A percentile compares a stretch with the other conserved stretches of the same genome.
Conservation (phyloP, 345 rosid species). For the Populus euphratica region DNA sequence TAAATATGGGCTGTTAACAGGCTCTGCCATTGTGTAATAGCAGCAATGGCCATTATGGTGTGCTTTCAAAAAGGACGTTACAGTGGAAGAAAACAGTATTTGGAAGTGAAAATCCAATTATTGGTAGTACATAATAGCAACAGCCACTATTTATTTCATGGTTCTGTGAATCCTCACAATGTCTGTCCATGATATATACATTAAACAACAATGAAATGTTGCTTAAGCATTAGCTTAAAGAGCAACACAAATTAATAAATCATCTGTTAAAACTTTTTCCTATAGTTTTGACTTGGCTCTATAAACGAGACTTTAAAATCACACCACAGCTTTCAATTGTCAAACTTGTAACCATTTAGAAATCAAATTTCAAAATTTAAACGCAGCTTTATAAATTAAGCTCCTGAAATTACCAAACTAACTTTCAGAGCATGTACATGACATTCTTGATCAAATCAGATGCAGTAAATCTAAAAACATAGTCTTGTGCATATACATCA, state of each 20-base stretch:
- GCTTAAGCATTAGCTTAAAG: not conserved
- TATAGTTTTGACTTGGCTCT: not conserved
- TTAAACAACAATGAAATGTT: not conserved
- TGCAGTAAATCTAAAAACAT: not conserved
- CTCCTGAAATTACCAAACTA: not conserved
- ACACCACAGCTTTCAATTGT: not conserved
- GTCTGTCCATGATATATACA: not conserved
- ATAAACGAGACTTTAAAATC: too few species aligned
- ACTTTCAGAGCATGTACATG: not conserved
- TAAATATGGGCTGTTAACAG: not conserved
- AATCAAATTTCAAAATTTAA: not conserved
- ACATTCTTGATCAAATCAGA: not conserved
- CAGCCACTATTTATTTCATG: not conserved
- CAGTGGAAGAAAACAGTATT: not conserved
- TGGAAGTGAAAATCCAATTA: not conserved
- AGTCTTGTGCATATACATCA: not conserved
- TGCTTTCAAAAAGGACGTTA: not conserved
- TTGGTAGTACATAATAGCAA: not conserved
- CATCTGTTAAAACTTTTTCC: not conserved
- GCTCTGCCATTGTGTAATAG: not conserved
- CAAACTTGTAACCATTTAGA: not conserved
- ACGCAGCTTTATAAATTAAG: not conserved
- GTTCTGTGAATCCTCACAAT: not conserved
- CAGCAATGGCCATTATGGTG: not conserved
- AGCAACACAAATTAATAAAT: not conserved